These are phyloP conservation scores for Beauveria sp. DNA, from an alignment of 2,329 filamentous ascomycete species.

Conservation along the genomic window DNA sequence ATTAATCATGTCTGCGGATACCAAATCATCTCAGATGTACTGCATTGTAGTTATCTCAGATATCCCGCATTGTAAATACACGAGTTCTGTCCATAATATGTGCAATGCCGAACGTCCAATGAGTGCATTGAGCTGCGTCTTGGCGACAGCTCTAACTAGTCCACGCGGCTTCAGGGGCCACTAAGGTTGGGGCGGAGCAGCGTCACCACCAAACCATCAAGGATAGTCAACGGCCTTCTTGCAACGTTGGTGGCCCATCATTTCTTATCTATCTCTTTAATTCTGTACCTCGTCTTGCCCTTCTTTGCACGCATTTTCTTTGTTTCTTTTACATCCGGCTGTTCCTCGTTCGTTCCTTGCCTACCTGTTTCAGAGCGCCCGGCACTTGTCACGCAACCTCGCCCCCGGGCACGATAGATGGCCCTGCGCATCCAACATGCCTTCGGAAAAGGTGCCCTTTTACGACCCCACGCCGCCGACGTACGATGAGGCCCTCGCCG, in stretches of 20 bases:
- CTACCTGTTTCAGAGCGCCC: neutral
- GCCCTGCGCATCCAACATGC: slow-evolving; percentile 19
- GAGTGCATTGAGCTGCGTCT: neutral
- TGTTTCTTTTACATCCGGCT: neutral
- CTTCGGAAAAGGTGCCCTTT: slow-evolving; percentile 33
- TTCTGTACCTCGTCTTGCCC: neutral
- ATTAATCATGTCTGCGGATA: neutral
- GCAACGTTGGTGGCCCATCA: neutral
- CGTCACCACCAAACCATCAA: neutral
- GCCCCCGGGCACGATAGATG: neutral
- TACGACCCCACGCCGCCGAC: slow-evolving; percentile 37
- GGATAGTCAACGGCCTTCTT: neutral
- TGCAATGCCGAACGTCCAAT: neutral
- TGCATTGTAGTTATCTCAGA: slow-evolving; percentile 5
- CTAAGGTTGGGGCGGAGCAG: slow-evolving; percentile 7
- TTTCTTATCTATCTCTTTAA: slow-evolving; percentile 1
- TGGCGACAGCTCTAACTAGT: neutral
- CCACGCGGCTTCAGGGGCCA: slow-evolving; percentile 6
- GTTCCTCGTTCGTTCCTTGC: neutral
- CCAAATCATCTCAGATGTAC: neutral
- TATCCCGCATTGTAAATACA: slow-evolving; percentile 3
- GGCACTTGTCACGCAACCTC: neutral
- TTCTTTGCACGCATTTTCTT: neutral
- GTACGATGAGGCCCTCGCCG: slow-evolving; percentile 35
- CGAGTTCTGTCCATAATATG: neutral